Evolutionary conservation across 2,329 filamentous ascomycete species (phyloP).

Genomic region (Beauveria pseudobassiana): DNA sequence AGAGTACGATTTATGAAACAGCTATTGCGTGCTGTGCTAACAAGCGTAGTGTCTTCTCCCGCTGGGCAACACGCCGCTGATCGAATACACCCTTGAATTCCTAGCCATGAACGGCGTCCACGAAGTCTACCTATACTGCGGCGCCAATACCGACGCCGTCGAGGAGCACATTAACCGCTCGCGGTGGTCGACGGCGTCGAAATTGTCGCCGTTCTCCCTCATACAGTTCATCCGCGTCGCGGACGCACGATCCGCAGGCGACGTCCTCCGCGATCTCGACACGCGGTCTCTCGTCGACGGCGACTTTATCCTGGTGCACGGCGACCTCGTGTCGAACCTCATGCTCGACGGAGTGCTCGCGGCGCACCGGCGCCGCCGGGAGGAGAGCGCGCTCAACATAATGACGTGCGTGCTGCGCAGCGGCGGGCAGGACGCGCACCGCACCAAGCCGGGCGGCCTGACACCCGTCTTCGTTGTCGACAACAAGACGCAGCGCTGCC

Average conservation of each 20-base stretch:
- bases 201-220: constrained; percentile 60
- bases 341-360: constrained; percentile 72
- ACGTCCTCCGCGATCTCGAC: constrained; percentile 91
- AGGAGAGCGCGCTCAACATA: constrained; percentile 85
- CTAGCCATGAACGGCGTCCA: constrained; percentile 92
- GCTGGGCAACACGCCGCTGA: constrained; percentile 85
- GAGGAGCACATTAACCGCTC: constrained; percentile 80
- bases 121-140: constrained; percentile 87
- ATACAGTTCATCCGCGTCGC: constrained; percentile 79
- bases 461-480: constrained; percentile 85
- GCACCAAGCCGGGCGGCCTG: constrained; percentile 68
- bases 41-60: constrained; percentile 72
- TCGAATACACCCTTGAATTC: constrained; percentile 97
- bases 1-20: constrained; percentile 48
- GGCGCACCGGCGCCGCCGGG: constrained; percentile 71
- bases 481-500: constrained; percentile 66
- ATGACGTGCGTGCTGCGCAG: constrained; percentile 93
- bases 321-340: constrained; percentile 86
- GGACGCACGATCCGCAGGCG: constrained; percentile 78
- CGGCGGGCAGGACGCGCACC: constrained; percentile 60
- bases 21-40: constrained; percentile 13
- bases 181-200: constrained; percentile 55
- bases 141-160: constrained; percentile 77
- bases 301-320: constrained; percentile 89
- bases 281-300: constrained; percentile 75